Evolutionary conservation across 306 rosid species (phyloP), one percentile per base, ranked within the genome.

Genomic region (Phaseolus lunatus): DNA sequence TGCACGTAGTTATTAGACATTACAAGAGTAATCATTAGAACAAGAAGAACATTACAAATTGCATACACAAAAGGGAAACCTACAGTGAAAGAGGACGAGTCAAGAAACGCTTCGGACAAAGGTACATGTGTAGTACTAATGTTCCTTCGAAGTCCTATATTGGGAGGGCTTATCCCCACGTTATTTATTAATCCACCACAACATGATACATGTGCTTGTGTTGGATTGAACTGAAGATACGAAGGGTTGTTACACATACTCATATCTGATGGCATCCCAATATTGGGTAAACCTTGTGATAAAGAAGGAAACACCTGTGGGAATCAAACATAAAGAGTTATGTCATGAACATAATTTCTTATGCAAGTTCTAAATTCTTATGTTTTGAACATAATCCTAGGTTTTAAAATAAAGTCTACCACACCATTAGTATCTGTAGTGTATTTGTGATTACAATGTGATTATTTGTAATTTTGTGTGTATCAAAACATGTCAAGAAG

Each of bases 11-110:
- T 23, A 63, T 43, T 67, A 5, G 47, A 23, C 27, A 12, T 3
- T 3, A 52, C 33, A 78, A 33, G 45, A 78, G 47, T 24, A 41
- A 53, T 41, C 0, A 80, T 12, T 27, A 41, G 2, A 43, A 58
- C 35, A 31, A 29, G 0, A 29, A 35, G 27, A 56, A 53, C 57
- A 80, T 68, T 27, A 35, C 6, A 9, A n/a, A 3, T 9, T 37
- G 2, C 10, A 52, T 1, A 35, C 11, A 39, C 44, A 75, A 12
- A 37, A 13, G 35, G 67, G 66, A 77, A 66, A 77, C 89, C 76
- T 83, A 95, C 98, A 52, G 76, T 56, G 87, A 88, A 90, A 86
- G 88, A 87, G 12, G 96, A 69, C 20, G 96, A 43, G 80, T 90
- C 96, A 27, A 78, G 70, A 89, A 86, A 88, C 3, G 81, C 75